Evolutionary conservation across 805 yeast species (phyloP).

Genomic region (Deakozyma indianensis): DNA sequence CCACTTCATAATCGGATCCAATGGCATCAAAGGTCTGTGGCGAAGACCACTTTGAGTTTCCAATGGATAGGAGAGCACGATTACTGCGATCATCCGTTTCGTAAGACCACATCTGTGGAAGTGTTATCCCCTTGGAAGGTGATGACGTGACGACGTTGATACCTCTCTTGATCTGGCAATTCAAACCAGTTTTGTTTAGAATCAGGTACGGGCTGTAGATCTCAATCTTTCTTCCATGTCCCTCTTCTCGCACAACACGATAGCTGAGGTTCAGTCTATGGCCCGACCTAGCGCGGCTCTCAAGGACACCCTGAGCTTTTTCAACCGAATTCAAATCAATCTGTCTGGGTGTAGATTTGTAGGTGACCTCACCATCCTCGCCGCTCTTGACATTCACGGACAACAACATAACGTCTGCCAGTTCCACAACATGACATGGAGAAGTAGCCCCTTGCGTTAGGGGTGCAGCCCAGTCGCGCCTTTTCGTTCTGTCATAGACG

Average conservation of each 20-base stretch:
- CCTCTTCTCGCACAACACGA: constrained; percentile 24
- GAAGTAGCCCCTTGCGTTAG: constrained; percentile 53
- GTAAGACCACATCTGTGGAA: constrained; percentile 80
- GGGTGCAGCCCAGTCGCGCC: constrained; percentile 49
- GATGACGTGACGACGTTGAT: constrained; percentile 16
- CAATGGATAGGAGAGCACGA: constrained; percentile 51
- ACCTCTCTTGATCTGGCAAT: constrained; percentile 7
- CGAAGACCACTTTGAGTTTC: constrained; percentile 55
- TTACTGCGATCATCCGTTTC: constrained; percentile 45
- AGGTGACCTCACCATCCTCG: constrained; percentile 25
- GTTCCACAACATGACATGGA: constrained; percentile 66
- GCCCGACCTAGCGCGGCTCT: constrained; percentile 11
- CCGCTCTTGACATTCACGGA: constrained; percentile 35
- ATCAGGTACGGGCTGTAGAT: constrained; percentile 79
- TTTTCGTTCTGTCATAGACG: constrained; percentile 59
- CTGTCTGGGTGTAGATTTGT: constrained; percentile 12
- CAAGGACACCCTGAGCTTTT: not conserved
- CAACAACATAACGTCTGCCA: constrained; percentile 54
- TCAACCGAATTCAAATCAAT: not conserved
- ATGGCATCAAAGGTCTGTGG: constrained; percentile 79
- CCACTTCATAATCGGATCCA: constrained; percentile 59
- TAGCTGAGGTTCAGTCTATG: constrained; percentile 12
- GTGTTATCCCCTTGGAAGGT: constrained; percentile 18
- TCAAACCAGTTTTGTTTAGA: constrained; percentile 56
- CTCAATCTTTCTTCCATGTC: constrained; percentile 48